A percentile compares a stretch with the other conserved stretches of the same genome.
phyloP scores from a whole-genome alignment of 805 yeast species.

The Candida montana region DNA sequence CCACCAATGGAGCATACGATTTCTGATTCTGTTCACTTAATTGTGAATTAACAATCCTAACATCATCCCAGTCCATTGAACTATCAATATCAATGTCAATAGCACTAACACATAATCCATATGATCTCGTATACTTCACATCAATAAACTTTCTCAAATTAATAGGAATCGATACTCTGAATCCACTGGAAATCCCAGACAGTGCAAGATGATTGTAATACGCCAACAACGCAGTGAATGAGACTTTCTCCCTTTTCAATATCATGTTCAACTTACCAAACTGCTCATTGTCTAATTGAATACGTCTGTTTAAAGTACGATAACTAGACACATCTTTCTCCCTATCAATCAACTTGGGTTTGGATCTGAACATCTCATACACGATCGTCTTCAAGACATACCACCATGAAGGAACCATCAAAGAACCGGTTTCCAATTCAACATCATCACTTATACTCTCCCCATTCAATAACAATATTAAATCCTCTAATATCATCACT shows the following conservation, averaged over 20 bases:
- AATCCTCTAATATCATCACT: slow-evolving; percentile 6
- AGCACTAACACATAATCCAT: slow-evolving; percentile 5
- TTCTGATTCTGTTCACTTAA: neutral
- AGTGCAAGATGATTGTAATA: slow-evolving; percentile 3
- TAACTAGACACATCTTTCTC: slow-evolving; percentile 3
- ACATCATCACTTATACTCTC: slow-evolving; percentile 8
- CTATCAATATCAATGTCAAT: neutral
- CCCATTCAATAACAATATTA: slow-evolving; percentile 1
- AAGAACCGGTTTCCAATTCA: neutral
- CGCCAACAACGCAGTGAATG: slow-evolving; percentile 5
- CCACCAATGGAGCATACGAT: slow-evolving; percentile 5
- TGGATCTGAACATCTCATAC: neutral
- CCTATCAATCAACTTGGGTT: neutral
- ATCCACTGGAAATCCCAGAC: neutral
- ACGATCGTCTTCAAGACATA: neutral
- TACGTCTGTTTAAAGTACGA: slow-evolving; percentile 4
- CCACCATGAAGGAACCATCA: slow-evolving; percentile 4
- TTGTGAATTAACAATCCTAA: slow-evolving; percentile 1
- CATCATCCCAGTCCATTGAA: slow-evolving; percentile 8
- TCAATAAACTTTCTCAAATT: slow-evolving; percentile 6
- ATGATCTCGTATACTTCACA: neutral
- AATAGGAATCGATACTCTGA: slow-evolving; percentile 5
- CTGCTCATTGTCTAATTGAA: slow-evolving; percentile 1
- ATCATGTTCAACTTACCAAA: neutral
- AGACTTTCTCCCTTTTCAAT: slow-evolving; percentile 1